These are phyloP conservation scores for Tuber brumale DNA, from an alignment of 495 filamentous ascomycete genomes.

Conservation along the genomic window DNA sequence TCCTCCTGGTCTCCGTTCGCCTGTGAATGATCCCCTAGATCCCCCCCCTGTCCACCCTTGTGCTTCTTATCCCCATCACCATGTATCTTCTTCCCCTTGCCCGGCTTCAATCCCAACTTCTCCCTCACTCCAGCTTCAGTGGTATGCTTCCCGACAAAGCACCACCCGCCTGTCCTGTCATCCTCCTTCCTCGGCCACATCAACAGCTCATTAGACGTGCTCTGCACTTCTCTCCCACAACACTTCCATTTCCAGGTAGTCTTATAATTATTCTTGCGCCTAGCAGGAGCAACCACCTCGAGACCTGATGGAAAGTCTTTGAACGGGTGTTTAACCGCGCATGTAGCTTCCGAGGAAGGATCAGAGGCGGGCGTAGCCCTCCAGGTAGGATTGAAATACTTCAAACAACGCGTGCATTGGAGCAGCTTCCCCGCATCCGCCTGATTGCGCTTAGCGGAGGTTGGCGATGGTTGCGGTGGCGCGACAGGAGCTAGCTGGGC, in stretches of 20 bases:
- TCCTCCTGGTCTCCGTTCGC: constrained; percentile 13
- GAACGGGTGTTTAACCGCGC: constrained; percentile 39
- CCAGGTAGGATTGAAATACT: constrained; percentile 38
- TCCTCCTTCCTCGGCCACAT: constrained; percentile 39
- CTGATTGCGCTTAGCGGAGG: constrained; percentile 18
- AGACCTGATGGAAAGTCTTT: constrained; percentile 34
- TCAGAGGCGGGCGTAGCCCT: constrained; percentile 39
- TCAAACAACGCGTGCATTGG: constrained; percentile 38
- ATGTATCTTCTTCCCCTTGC: constrained; percentile 37
- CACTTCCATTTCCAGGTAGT: constrained; percentile 41
- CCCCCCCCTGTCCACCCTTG: constrained; percentile 21
- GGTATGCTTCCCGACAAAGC: constrained; percentile 40
- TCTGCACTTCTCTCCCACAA: constrained; percentile 39
- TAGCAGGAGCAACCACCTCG: constrained; percentile 30
- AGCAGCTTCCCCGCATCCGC: constrained; percentile 25
- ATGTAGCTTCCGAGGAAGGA: constrained; percentile 34
- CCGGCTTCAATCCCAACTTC: constrained; percentile 39
- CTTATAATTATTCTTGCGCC: constrained; percentile 38
- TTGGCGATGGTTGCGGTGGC: constrained; percentile 12
- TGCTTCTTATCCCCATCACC: constrained; percentile 30
- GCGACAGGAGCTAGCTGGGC: constrained; percentile 16
- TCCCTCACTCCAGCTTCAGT: constrained; percentile 38
- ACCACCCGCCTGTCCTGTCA: constrained; percentile 40
- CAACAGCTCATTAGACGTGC: constrained; percentile 30
- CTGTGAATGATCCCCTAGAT: constrained; percentile 12